A percentile compares a stretch with the other conserved stretches of the same genome.
phyloP scores from a whole-genome alignment of 352 stramenopile species.

The Phytophthora pini region DNA sequence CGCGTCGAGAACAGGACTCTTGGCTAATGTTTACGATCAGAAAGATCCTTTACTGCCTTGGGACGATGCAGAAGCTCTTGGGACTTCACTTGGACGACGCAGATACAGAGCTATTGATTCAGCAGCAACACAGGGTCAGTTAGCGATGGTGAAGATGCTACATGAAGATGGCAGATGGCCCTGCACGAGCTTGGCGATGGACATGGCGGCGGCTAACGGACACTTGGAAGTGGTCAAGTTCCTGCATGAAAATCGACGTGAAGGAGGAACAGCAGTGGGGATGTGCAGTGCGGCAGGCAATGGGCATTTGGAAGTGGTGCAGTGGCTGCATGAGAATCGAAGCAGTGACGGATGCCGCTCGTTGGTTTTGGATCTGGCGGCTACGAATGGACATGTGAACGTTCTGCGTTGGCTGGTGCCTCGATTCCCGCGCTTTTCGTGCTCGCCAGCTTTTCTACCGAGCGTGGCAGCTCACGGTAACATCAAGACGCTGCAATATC shows the following conservation, averaged over 20 bases:
- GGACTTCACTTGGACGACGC: conserved; percentile 14
- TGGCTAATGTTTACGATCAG: conserved; percentile 43
- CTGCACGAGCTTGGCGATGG: conserved; percentile 48
- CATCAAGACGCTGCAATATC: conserved; percentile 41
- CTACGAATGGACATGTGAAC: conserved; percentile 52
- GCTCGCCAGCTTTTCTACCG: conserved; percentile 40
- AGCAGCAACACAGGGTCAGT: conserved; percentile 36
- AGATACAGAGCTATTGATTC: conserved; percentile 42
- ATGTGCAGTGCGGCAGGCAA: conserved; percentile 48
- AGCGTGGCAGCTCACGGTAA: conserved; percentile 45
- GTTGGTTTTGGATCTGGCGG: conserved; percentile 49
- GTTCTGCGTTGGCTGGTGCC: conserved; percentile 55
- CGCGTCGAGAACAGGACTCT: conserved; percentile 34
- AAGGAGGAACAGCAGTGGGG: conserved; percentile 45
- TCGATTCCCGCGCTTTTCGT: conserved; percentile 40
- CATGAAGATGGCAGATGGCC: conserved; percentile 42
- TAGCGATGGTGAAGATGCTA: conserved; percentile 43
- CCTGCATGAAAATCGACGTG: conserved; percentile 44
- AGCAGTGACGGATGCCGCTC: conserved; percentile 46
- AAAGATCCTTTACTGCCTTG: conserved; percentile 39
- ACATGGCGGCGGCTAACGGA: conserved; percentile 45
- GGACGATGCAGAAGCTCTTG: conserved; percentile 10
- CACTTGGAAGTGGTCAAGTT: conserved; percentile 50
- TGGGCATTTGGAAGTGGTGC: conserved; percentile 42
- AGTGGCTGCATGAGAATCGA: conserved; percentile 46